Base-by-base conservation (phyloP, 306 rosid genomes). In the Citrullus colocynthis region DNA sequence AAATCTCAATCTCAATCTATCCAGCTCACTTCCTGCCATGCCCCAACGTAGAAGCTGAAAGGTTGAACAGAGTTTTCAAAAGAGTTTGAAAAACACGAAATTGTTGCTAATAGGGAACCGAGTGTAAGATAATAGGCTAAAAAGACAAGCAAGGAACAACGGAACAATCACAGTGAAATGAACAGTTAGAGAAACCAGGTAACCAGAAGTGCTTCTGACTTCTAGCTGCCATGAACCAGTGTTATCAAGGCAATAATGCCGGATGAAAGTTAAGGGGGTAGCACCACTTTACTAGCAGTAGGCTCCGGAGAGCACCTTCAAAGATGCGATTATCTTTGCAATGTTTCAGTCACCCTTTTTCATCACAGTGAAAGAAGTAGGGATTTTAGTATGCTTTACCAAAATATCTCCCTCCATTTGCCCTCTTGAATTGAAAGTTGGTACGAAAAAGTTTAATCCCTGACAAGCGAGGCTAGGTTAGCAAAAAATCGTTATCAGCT, bases 1-100 rank as follows among this genome's bases (percentile, higher is more conserved):
- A 90, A 95, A 96, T 85, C 96, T 89, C 81, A 81, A 79, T 61
- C 87, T 86, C 87, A 92, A 78, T 78, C 92, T 88, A 70, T 84
- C 85, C 78, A 89, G 72, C 80, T 96, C 92, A 18, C 77, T 84
- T 78, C 88, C 97, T 75, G 81, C 79, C 69, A 81, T 77, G 42
- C 84, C 90, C 86, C 87, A 87, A 17, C 79, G 87, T 80, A 92
- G 85, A 83, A 87, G 86, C 99, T 96, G 92, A 82, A 80, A 80
- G 78, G 83, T 83, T 82, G 61, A 64, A 76, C 58, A 74, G 37
- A 82, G n/a, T 64, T 44, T 61, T 78, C 74, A 61, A 56, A 42
- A 62, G 72, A 32, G 11, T 48, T 78, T 2, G 8, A 32, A 41
- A 32, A 2, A n/a, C 13, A 28, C 0, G 9, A 44, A 61, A 28